Base-by-base conservation (phyloP, 148 eudicot genomes). In the Camellia sinensis region DNA sequence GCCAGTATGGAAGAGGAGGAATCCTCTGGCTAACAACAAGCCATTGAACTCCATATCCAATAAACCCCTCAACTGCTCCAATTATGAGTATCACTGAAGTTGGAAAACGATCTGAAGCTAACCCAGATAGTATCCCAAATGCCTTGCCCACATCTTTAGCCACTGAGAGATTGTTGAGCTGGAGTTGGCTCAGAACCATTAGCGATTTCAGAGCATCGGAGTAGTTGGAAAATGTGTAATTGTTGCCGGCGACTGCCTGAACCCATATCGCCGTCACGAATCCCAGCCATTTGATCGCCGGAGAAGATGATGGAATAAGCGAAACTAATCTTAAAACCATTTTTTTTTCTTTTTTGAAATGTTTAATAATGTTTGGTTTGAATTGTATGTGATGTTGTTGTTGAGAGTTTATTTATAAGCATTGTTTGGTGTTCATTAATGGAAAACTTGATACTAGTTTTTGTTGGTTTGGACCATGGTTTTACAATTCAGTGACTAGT, bases 211-310 rank as follows among this genome's bases (percentile, higher is more conserved):
- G 82, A 46, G 89, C 85, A 63, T 87, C 85, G 22, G 92, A 89
- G 81, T 86, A 91, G 48, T 89, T 85, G 3, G 94, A 87, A 80
- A 89, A 91, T 6, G 89, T 89, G 87, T 87, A 91, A 45, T 89
- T 86, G 78, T 87, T 91, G 61, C 92, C 92, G 59, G 95, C 79
- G 18, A 83, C 85, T 45, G 91, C 79, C 64, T 89, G 91, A 11
- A 91, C 91, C 92, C 91, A 89, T 5, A 90, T 74, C 75, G 95
- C 91, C 9, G 87, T 87, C 15, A 88, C 90, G 53, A 91, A 84
- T 17, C 94, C 94, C 3, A 91, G 85, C 92, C 92, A 91, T 81
- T 85, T 87, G 11, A 84, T 81, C 86, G 89, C 84, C 19, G 89
- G 82, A 4, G 89, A 76, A 2, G 87, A 69, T 40, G 87, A 81